Evolutionary conservation across 306 rosid species (phyloP).

Genomic region (Pueraria montana): DNA sequence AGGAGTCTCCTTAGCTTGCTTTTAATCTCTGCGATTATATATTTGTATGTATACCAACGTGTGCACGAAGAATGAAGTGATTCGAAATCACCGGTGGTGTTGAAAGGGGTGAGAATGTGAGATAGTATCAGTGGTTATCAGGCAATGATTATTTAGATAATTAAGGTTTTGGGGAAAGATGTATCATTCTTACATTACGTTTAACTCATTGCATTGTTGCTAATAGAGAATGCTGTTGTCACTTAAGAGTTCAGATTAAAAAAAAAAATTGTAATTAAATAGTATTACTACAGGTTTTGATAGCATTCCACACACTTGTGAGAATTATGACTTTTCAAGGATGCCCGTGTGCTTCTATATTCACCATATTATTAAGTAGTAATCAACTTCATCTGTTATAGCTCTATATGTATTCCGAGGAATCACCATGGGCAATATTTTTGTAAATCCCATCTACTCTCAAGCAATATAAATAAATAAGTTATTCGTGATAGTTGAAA

Average conservation of each 20-base stretch:
- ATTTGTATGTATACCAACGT: background rate
- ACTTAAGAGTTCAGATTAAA: slow-evolving; percentile 23
- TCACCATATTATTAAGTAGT: slow-evolving; percentile 10
- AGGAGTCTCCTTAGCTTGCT: slow-evolving; percentile 26
- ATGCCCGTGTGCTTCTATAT: background rate
- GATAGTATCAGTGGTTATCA: slow-evolving; percentile 12
- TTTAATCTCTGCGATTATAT: slow-evolving; percentile 10
- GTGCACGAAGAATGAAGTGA: slow-evolving; percentile 27
- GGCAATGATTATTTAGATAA: background rate
- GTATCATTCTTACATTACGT: background rate
- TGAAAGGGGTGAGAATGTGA: slow-evolving; percentile 19
- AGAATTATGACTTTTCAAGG: slow-evolving; percentile 26
- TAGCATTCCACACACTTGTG: slow-evolving; percentile 8
- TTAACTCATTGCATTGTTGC: slow-evolving; percentile 6
- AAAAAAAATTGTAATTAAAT: slow-evolving; percentile 1
- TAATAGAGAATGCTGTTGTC: slow-evolving; percentile 19
- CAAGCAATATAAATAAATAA: slow-evolving; percentile 22
- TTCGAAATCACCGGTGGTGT: background rate
- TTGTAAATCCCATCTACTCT: slow-evolving; percentile 10
- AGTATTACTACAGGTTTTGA: background rate
- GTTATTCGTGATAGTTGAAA: slow-evolving; percentile 21
- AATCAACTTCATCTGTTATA: slow-evolving; percentile 21
- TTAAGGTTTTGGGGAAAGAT: slow-evolving; percentile 32
- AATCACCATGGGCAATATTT: background rate
- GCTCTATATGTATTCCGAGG: background rate